phyloP scores from a whole-genome alignment of 2,329 filamentous ascomycete species.

The Stromatinia cepivora region DNA sequence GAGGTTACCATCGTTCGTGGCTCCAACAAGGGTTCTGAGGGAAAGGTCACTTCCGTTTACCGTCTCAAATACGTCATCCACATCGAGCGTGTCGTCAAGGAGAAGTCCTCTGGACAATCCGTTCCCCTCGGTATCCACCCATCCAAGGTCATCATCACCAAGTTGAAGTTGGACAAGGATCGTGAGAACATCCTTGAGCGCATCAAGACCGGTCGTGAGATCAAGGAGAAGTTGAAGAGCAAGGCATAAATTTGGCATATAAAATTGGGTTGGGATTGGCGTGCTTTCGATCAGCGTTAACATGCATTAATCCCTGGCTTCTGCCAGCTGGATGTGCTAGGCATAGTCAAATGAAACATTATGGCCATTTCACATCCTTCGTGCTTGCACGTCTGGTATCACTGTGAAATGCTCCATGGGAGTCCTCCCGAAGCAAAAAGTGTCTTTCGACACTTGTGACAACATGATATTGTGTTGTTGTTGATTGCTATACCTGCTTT shows the following conservation, averaged over 20 bases:
- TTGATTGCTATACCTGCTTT: constrained; percentile 41
- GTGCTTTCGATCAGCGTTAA: constrained; percentile 30
- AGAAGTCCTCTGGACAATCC: constrained; percentile 96
- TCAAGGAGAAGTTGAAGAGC: constrained; percentile 59
- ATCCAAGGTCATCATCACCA: constrained; percentile 97
- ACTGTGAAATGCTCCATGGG: constrained; percentile 74
- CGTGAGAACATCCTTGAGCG: constrained; percentile 85
- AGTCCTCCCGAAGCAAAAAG: constrained; percentile 63
- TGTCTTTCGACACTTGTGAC: constrained; percentile 23
- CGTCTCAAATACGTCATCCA: constrained; percentile 97
- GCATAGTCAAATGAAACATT: constrained; percentile 42
- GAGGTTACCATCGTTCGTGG: constrained; percentile 92
- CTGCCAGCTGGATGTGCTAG: constrained; percentile 30
- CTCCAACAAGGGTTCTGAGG: constrained; percentile 95
- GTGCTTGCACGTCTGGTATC: constrained; percentile 45
- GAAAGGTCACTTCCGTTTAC: constrained; percentile 97
- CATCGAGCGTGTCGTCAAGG: constrained; percentile 92
- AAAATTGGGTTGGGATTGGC: constrained; percentile 26
- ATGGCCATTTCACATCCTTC: constrained; percentile 70
- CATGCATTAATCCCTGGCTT: constrained; percentile 26
- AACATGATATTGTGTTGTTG: constrained; percentile 28
- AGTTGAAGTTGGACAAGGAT: constrained; percentile 98
- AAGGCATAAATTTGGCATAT: constrained; percentile 35
- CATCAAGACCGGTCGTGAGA: constrained; percentile 78
- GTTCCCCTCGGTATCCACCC: constrained; percentile 93